Conservation (phyloP, 306 rosid genomes). For the Pueraria montana region DNA sequence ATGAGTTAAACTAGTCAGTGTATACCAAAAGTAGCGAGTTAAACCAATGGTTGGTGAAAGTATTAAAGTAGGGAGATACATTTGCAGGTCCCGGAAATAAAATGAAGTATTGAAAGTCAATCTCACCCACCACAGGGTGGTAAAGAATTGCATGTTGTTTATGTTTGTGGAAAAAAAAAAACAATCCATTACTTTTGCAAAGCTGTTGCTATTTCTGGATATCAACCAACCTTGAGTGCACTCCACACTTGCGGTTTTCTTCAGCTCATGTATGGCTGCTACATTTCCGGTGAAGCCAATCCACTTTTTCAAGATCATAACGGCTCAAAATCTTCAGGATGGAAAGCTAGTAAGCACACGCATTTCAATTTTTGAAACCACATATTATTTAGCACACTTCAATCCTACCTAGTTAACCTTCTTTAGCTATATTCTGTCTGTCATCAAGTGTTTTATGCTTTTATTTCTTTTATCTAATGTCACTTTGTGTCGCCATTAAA, state of each 20-base stretch:
- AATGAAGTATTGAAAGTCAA: not conserved
- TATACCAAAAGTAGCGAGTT: too few relatives aligned
- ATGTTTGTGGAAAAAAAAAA: too few relatives aligned
- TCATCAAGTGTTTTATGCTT: not conserved
- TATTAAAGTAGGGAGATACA: too few relatives aligned
- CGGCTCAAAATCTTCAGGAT: not conserved
- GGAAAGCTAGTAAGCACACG: conserved; percentile 20
- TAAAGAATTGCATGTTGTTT: not conserved
- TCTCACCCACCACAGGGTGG: not conserved
- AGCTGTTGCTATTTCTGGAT: not conserved
- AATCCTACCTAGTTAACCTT: not conserved
- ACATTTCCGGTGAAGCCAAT: not conserved
- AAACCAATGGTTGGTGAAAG: too few relatives aligned
- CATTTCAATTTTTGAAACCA: not conserved
- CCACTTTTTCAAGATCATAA: conserved; percentile 34
- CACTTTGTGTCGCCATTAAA: not conserved
- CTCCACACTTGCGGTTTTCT: not conserved
- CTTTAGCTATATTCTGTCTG: not conserved
- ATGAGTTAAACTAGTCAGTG: too few relatives aligned
- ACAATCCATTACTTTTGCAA: not conserved
- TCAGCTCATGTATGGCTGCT: not conserved
- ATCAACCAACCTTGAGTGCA: not conserved
- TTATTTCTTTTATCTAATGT: not conserved
- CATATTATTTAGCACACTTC: too few relatives aligned
- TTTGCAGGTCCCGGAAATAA: too few relatives aligned